A percentile compares a stretch with the other conserved stretches of the same genome.
Conservation (phyloP, 2,329 filamentous ascomycete genomes). For the Diaporthe nobilis region DNA sequence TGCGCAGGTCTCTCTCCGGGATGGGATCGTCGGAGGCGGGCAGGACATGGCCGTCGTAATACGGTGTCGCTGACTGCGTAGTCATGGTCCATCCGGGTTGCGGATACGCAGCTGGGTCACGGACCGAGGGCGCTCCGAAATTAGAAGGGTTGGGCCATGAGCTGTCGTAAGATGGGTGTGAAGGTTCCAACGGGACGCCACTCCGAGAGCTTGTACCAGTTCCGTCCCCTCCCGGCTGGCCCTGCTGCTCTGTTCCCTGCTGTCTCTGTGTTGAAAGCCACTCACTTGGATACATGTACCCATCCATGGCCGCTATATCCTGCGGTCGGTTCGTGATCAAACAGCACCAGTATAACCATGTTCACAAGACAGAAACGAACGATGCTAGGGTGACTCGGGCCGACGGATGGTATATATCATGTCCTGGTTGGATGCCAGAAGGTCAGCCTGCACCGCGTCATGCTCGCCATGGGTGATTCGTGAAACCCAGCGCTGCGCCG, state of each 20-base stretch:
- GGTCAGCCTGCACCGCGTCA: constrained; percentile 3
- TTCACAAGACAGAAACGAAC: not conserved
- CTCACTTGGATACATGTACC: constrained; percentile 13
- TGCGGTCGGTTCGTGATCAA: not conserved
- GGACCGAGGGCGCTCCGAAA: not conserved
- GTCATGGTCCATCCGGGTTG: not conserved
- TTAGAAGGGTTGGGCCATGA: not conserved
- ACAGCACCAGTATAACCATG: not conserved
- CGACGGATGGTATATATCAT: not conserved
- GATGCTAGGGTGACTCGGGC: not conserved
- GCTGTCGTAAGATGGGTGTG: not conserved
- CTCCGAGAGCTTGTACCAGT: not conserved
- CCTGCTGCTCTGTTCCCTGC: not conserved
- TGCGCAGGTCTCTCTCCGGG: not conserved
- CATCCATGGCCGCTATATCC: not conserved
- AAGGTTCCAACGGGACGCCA: not conserved
- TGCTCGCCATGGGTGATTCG: constrained; percentile 5
- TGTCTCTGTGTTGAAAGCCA: not conserved
- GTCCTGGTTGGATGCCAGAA: not conserved
- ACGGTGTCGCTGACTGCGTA: not conserved
- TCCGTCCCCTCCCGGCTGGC: not conserved
- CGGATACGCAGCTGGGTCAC: not conserved
- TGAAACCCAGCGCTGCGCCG: constrained; percentile 1
- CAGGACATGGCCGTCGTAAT: not conserved
- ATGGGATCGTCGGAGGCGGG: not conserved